Evolutionary conservation across 352 stramenopile species (phyloP), one percentile per base, ranked within the genome.

Genomic region (Peronosclerospora sorghi): DNA sequence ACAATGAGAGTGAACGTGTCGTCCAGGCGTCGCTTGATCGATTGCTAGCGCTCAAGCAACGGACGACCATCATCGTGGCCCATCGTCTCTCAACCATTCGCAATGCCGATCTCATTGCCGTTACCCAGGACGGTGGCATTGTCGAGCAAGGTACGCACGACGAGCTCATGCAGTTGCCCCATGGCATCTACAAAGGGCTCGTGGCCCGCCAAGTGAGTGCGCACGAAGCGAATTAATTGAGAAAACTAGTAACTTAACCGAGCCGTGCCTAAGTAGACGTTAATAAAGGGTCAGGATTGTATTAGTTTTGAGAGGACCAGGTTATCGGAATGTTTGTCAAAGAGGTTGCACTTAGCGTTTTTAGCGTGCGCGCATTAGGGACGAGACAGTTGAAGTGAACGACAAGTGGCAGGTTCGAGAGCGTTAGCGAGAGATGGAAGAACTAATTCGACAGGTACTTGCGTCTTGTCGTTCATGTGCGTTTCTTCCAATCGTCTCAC

Each of bases 141-240:
- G 57, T 66, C 5, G 57, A 66, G 28, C 53, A 66, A n/a, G 57
- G 57, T 5, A 62, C 57, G 7, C 57, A 98, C 48, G 80, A 96
- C 19, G 39, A 81, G 36, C 50, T 86, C 5, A 74, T 86, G 42
- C 44, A 52, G 19, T 40, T 72, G 21, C 45, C 45, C 2, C 59
- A 73, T 19, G 69, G 72, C 23, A 55, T 79, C 13, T 85, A 85
- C 54, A 63, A 61, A 44, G 42, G 37, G n/a, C 52, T 70, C 14
- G 60, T 70, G 15, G 56, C 37, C 7, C 56, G 60, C 0, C 60
- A 70, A 35, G 42, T 62, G 53, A 56, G 56, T 21, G 47, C 57
- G 9, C 52, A 66, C 23, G 62, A 56, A 17, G 9, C 9, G 3
- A 35, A 18, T 19, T 8, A 17, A 18, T 19, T 30, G 18, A 28